phyloP scores from a whole-genome alignment of 495 filamentous ascomycete species.

The Podospora comata region DNA sequence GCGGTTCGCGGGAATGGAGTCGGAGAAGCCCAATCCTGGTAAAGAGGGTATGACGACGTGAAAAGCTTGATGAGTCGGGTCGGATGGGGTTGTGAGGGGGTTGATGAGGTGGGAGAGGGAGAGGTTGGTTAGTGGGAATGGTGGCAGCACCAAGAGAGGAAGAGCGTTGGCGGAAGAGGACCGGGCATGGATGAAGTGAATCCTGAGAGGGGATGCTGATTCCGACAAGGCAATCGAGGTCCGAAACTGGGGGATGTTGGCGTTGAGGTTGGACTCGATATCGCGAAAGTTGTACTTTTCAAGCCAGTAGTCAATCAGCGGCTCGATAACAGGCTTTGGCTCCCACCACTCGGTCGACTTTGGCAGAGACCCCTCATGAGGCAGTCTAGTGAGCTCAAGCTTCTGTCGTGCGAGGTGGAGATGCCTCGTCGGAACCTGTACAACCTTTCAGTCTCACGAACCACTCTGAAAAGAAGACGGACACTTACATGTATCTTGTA shows the following conservation, averaged over 20 bases:
- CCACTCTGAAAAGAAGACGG: constrained; percentile 9
- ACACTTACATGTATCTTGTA: constrained; percentile 51
- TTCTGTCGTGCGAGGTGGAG: constrained; percentile 53
- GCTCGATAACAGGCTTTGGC: constrained; percentile 48
- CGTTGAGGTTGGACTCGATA: constrained; percentile 55
- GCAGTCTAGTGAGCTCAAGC: constrained; percentile 53
- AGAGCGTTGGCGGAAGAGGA: constrained; percentile 49
- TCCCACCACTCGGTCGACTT: constrained; percentile 28
- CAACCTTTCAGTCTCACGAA: neutral
- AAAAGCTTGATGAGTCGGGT: constrained; percentile 53
- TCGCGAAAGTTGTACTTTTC: constrained; percentile 61
- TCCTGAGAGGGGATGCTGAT: constrained; percentile 33
- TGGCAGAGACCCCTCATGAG: constrained; percentile 44
- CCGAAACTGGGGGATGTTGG: constrained; percentile 56
- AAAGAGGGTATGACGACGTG: constrained; percentile 67
- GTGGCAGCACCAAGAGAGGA: constrained; percentile 61
- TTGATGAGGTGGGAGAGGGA: constrained; percentile 62
- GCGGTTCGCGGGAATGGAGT: constrained; percentile 50
- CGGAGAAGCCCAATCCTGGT: constrained; percentile 70
- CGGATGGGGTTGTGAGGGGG: constrained; percentile 48
- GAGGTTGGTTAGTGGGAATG: constrained; percentile 69
- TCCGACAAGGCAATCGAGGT: constrained; percentile 42
- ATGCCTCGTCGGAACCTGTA: constrained; percentile 49
- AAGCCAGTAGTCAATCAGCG: constrained; percentile 55
- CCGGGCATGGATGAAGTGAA: constrained; percentile 57